Percentiles rank a stretch among this genome's conserved stretches.
These are phyloP conservation scores for Cicer yamashitae DNA, from an alignment of 306 rosid genomes.

Conservation along the genomic window DNA sequence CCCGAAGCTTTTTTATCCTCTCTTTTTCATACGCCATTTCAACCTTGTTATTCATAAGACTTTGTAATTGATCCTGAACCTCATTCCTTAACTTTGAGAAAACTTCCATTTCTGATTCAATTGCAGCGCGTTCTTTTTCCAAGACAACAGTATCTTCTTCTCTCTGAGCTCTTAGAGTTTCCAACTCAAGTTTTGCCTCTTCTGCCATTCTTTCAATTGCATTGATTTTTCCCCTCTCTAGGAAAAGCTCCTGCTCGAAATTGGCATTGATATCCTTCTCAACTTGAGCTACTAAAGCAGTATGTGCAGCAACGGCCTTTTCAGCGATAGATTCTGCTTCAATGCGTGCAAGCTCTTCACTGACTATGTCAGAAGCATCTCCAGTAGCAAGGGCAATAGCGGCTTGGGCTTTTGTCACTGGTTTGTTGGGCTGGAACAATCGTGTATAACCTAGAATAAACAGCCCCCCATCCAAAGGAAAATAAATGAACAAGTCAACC, in stretches of 20 bases:
- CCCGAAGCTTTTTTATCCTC: conserved; percentile 75
- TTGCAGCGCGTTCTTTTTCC: conserved; percentile 74
- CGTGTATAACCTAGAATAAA: conserved; percentile 78
- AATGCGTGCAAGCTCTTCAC: conserved; percentile 96
- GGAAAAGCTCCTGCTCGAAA: conserved; percentile 76
- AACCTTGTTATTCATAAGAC: conserved; percentile 74
- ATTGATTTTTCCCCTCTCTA: conserved; percentile 83
- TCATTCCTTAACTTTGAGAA: conserved; percentile 75
- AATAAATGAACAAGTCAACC: conserved; percentile 3
- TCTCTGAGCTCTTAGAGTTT: conserved; percentile 74
- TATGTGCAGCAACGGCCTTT: conserved; percentile 92
- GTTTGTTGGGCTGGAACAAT: conserved; percentile 90
- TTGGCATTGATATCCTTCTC: conserved; percentile 87
- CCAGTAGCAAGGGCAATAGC: conserved; percentile 97
- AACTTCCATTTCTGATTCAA: conserved; percentile 93
- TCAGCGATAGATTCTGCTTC: conserved; percentile 97
- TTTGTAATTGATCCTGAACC: conserved; percentile 86
- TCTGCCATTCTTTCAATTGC: conserved; percentile 92
- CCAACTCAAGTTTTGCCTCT: conserved; percentile 81
- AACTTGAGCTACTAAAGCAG: conserved; percentile 91
- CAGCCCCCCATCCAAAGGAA: conserved; percentile 30
- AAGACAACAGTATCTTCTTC: conserved; percentile 67
- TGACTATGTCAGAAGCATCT: conserved; percentile 87
- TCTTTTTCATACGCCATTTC: conserved; percentile 86
- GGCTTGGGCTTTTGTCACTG: conserved; percentile 97